These are phyloP conservation scores for Colletotrichum neosansevieriae DNA, from an alignment of 2,329 filamentous ascomycete genomes.

Conservation along the genomic window DNA sequence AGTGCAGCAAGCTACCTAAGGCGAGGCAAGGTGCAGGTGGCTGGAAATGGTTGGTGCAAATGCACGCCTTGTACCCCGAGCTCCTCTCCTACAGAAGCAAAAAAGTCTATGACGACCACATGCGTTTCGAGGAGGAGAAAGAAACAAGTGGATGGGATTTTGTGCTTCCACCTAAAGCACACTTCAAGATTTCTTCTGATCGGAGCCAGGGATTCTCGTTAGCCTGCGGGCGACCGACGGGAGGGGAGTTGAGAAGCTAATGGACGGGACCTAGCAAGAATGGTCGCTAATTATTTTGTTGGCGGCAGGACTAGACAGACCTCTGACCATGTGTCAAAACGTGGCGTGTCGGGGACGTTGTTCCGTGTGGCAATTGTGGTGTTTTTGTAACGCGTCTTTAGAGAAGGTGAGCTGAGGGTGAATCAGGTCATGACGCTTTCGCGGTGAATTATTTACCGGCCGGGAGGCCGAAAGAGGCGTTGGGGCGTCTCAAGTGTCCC, in stretches of 20 bases:
- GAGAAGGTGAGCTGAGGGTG: conserved; percentile 6
- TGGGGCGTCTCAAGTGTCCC: conserved; percentile 16
- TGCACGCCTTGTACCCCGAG: background rate
- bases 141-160: conserved; percentile 22
- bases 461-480: background rate
- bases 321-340: background rate
- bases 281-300: background rate
- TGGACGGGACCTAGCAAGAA: conserved; percentile 2
- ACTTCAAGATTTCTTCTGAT: background rate
- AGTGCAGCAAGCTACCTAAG: conserved; percentile 2
- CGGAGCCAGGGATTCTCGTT: conserved; percentile 9
- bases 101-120: conserved; percentile 40
- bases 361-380: background rate
- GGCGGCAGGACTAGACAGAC: conserved; percentile 1
- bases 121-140: conserved; percentile 1
- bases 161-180: conserved; percentile 15
- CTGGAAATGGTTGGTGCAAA: conserved; percentile 1
- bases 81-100: background rate
- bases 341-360: background rate
- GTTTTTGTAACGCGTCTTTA: background rate
- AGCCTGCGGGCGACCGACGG: background rate
- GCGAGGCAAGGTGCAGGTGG: conserved; percentile 17
- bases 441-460: background rate
- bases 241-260: background rate
- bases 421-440: too few species aligned